phyloP scores from a whole-genome alignment of 805 yeast genomes.

The Phaffomyces thermotolerans region DNA sequence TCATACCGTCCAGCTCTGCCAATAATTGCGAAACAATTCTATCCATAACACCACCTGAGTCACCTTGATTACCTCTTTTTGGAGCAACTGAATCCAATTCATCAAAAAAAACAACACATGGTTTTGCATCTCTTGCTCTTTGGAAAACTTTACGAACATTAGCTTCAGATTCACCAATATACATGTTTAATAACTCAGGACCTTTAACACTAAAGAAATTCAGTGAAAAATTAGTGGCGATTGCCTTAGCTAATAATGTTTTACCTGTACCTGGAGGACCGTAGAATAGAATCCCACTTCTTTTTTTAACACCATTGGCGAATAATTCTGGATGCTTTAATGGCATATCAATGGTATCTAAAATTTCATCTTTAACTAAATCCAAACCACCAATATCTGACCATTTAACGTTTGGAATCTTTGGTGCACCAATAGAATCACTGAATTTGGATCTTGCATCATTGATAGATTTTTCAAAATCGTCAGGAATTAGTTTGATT shows the following conservation, averaged over 20 bases:
- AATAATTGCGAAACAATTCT: slow-evolving; percentile 91
- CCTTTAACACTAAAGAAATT: slow-evolving; percentile 97
- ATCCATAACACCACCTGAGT: slow-evolving; percentile 99
- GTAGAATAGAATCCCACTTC: slow-evolving; percentile 90
- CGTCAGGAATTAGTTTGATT: slow-evolving; percentile 46
- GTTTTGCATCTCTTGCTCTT: slow-evolving; percentile 91
- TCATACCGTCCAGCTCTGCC: slow-evolving; percentile 96
- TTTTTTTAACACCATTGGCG: slow-evolving; percentile 80
- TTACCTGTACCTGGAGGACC: slow-evolving; percentile 99
- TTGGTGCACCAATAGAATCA: slow-evolving; percentile 94
- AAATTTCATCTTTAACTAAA: slow-evolving; percentile 79
- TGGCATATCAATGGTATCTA: slow-evolving; percentile 96
- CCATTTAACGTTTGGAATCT: slow-evolving; percentile 93
- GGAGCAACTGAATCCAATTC: slow-evolving; percentile 98
- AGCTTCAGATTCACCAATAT: slow-evolving; percentile 97
- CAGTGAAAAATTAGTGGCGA: slow-evolving; percentile 89
- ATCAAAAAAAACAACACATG: slow-evolving; percentile 96
- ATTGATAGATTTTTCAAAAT: slow-evolving; percentile 63
- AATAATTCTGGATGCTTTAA: slow-evolving; percentile 87
- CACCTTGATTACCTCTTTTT: slow-evolving; percentile 97
- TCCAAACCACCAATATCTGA: slow-evolving; percentile 96
- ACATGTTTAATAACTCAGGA: slow-evolving; percentile 94
- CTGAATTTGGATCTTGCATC: slow-evolving; percentile 83
- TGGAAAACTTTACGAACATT: slow-evolving; percentile 93
- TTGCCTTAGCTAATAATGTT: slow-evolving; percentile 91